phyloP scores from a whole-genome alignment of 352 stramenopile species.

The Phytophthora sojae region DNA sequence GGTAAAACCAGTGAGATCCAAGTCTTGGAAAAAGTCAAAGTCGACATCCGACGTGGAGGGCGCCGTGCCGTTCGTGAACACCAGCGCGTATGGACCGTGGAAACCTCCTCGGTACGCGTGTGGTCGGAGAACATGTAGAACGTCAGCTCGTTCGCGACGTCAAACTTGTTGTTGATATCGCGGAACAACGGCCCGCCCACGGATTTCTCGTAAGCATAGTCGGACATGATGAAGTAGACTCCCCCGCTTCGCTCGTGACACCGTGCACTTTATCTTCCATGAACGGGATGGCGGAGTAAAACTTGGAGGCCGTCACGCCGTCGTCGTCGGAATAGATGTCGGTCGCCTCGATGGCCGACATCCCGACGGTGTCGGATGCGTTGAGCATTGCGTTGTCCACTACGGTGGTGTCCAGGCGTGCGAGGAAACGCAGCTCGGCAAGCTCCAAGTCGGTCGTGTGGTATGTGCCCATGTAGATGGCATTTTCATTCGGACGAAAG shows the following conservation, averaged over 20 bases:
- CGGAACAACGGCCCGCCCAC: conserved; percentile 55
- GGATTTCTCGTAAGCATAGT: conserved; percentile 51
- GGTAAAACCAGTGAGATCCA: conserved; percentile 48
- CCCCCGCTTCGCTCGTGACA: conserved; percentile 35
- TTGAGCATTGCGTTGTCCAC: conserved; percentile 36
- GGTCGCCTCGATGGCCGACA: conserved; percentile 46
- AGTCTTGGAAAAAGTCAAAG: conserved; percentile 57
- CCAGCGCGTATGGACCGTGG: conserved; percentile 55
- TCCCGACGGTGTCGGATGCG: conserved; percentile 33
- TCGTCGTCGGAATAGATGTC: conserved; percentile 43
- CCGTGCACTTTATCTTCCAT: conserved; percentile 47
- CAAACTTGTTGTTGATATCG: conserved; percentile 67
- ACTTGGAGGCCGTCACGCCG: conserved; percentile 46
- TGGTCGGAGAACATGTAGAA: conserved; percentile 71
- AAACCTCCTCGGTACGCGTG: conserved; percentile 57
- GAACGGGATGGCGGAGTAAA: conserved; percentile 40
- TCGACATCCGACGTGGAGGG: conserved; percentile 32
- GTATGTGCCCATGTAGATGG: conserved; percentile 66
- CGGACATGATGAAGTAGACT: conserved; percentile 60
- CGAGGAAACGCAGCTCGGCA: conserved; percentile 53
- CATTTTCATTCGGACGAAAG: conserved; percentile 54
- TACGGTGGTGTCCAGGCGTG: conserved; percentile 38
- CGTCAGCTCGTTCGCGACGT: conserved; percentile 50
- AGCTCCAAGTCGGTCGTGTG: conserved; percentile 42
- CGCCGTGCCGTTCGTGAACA: conserved; percentile 44